Conservation (phyloP, 169 alveolate genomes). For the Plasmodium cynomolgi region DNA sequence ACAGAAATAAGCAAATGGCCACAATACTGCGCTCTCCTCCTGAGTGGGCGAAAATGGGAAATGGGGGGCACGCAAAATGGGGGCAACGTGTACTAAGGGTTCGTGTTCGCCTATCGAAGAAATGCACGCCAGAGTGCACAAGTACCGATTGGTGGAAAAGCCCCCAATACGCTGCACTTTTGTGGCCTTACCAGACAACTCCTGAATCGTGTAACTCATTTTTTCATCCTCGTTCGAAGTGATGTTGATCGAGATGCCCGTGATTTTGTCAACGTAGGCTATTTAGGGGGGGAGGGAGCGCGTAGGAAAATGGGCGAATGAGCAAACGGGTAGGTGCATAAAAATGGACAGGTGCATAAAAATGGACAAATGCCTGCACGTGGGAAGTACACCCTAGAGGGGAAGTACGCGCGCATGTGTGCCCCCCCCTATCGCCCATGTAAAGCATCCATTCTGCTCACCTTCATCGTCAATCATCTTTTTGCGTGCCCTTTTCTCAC, state of each 20-base stretch:
- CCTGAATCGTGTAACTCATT: conserved; percentile 70
- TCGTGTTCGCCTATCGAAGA: not conserved
- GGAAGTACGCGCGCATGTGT: not conserved
- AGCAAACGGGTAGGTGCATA: too few species aligned
- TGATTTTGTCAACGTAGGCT: conserved; percentile 66
- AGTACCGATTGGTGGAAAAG: not conserved
- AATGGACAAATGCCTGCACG: not conserved
- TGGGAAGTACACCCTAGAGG: not conserved
- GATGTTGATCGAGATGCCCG: conserved; percentile 70
- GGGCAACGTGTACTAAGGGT: not conserved
- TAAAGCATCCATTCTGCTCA: not conserved
- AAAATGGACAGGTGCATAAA: not conserved
- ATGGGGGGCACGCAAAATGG: not conserved
- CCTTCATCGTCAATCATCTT: conserved; percentile 64
- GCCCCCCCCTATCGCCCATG: not conserved
- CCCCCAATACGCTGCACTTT: not conserved
- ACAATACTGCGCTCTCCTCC: conserved; percentile 76
- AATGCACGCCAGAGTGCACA: not conserved
- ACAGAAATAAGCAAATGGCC: conserved; percentile 55
- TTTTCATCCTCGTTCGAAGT: conserved; percentile 70
- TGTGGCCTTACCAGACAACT: conserved; percentile 47
- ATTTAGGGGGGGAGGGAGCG: not conserved
- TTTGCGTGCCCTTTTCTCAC: conserved; percentile 29
- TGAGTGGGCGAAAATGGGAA: conserved; percentile 9
- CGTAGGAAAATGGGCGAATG: not conserved